These are phyloP conservation scores for Kregervanrija pseudodelftensis DNA, from an alignment of 805 yeast genomes.

Conservation along the genomic window DNA sequence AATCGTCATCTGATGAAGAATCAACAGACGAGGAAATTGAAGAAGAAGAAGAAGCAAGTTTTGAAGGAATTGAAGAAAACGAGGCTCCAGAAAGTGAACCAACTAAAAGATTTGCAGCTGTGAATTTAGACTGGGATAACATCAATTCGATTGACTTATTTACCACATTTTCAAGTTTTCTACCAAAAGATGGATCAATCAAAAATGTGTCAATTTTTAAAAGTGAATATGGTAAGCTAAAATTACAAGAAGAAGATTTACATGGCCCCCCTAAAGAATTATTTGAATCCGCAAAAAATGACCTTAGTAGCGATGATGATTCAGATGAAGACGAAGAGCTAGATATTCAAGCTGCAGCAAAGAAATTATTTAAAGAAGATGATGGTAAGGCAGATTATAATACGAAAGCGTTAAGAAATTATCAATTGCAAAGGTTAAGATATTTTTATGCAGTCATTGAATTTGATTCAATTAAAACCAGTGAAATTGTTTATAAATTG, in stretches of 20 bases:
- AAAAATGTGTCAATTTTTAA: conserved; percentile 69
- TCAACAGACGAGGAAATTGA: conserved; percentile 28
- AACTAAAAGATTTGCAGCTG: conserved; percentile 75
- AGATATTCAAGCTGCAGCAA: conserved; percentile 53
- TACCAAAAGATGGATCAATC: conserved; percentile 68
- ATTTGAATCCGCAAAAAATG: conserved; percentile 44
- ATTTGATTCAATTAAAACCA: conserved; percentile 69
- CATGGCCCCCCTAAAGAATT: conserved; percentile 92
- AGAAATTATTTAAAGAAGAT: conserved; percentile 60
- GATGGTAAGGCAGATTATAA: conserved; percentile 81
- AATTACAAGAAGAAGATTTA: conserved; percentile 79
- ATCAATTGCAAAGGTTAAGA: conserved; percentile 87
- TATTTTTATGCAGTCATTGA: conserved; percentile 87
- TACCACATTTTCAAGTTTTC: conserved; percentile 83
- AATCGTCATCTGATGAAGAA: conserved; percentile 31
- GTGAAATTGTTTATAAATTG: conserved; percentile 68
- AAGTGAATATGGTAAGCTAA: conserved; percentile 88
- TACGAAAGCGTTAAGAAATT: conserved; percentile 73
- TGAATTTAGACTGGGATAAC: conserved; percentile 96
- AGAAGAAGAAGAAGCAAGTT: conserved; percentile 31
- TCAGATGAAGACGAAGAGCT: conserved; percentile 37
- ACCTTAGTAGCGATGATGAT: conserved; percentile 29
- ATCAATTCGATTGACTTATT: conserved; percentile 78
- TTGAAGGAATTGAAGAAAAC: conserved; percentile 42
- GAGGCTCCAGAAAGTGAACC: conserved; percentile 87